phyloP scores from a whole-genome alignment of 2,329 filamentous ascomycete species.

The Coleophoma eucalyptorum region DNA sequence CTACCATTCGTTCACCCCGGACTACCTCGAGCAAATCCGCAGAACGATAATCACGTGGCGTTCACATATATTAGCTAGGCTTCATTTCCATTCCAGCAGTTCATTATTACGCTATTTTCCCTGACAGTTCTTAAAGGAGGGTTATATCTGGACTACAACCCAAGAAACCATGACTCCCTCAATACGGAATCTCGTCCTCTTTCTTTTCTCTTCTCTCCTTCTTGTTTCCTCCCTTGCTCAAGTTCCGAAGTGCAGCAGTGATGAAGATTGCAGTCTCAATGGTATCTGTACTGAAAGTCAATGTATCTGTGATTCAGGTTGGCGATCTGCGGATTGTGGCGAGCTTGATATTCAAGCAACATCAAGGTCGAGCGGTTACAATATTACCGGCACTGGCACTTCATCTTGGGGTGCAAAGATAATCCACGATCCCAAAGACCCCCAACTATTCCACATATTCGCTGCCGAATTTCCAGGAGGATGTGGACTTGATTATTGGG shows the following conservation, averaged over 20 bases:
- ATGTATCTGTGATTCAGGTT: slow-evolving; percentile 34
- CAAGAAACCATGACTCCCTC: no score
- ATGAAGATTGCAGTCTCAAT: slow-evolving; percentile 33
- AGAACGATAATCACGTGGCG: no score
- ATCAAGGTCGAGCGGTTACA: slow-evolving; percentile 38
- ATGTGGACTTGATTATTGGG: slow-evolving; percentile 43
- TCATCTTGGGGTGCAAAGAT: slow-evolving; percentile 46
- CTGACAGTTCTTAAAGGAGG: no score
- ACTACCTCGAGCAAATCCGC: no score
- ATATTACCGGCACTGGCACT: slow-evolving; percentile 36
- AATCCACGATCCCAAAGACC: slow-evolving; percentile 35
- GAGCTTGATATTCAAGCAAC: slow-evolving; percentile 39
- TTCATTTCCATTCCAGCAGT: no score
- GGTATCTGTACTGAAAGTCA: slow-evolving; percentile 27
- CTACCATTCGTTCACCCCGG: no score
- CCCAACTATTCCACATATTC: slow-evolving; percentile 38
- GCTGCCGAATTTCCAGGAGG: slow-evolving; percentile 40
- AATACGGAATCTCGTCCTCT: no score
- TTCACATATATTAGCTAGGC: no score
- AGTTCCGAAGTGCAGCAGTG: not conserved
- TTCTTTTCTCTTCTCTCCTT: no score
- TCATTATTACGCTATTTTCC: no score
- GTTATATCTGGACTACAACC: no score
- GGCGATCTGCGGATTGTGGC: slow-evolving; percentile 39
- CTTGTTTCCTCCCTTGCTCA: not conserved